Base-by-base conservation (phyloP, 768 basidiomycete species). In the Exidia glandulosa region DNA sequence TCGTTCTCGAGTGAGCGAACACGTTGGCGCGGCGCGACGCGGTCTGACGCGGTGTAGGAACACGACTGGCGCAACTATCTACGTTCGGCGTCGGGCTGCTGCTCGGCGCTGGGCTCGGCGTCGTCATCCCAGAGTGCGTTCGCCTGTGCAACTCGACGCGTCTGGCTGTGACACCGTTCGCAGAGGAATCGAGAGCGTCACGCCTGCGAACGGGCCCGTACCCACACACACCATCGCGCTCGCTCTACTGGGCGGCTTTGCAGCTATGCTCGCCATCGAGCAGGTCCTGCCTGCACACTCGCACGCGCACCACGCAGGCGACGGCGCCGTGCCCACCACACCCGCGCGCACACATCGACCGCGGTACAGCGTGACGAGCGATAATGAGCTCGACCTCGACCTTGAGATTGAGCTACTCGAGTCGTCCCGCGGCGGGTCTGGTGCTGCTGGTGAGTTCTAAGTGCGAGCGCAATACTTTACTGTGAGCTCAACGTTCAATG, bases 111-210 rank as follows among this genome's bases (percentile, higher is more conserved):
- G 92, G 91, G 0, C 73, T 97, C 63, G 90, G 90, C 13, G 84
- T 98, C 29, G 91, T 97, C 63, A 86, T 97, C 57, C 94, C 95
- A 36, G 94, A 96, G 88, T 94, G 72, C 70, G 88, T 84, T 32
- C 6, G 45, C 48, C 30, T n/a, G n/a, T n/a, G n/a, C n/a, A n/a
- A n/a, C n/a, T n/a, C n/a, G n/a, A n/a, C n/a, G n/a, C n/a, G n/a
- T 33, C 57, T 31, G 56, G n/a, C 56, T 41, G 4, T 29, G 25
- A 34, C 54, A 37, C 57, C 34, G 19, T 34, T 16, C 41, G 31
- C 67, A 90, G 89, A 73, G 90, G 89, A 57, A 76, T 91, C n/a
- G 88, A 88, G 73, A 74, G 81, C 13, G 71, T 83, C 2, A 73
- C 76, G 75, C 12, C 69, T 75, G 61, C 64, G 69, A 34, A 68